Percentiles rank a stretch among this genome's conserved stretches.
phyloP scores from a whole-genome alignment of 1,284 basidiomycete genomes.

The Gomphus sp. region DNA sequence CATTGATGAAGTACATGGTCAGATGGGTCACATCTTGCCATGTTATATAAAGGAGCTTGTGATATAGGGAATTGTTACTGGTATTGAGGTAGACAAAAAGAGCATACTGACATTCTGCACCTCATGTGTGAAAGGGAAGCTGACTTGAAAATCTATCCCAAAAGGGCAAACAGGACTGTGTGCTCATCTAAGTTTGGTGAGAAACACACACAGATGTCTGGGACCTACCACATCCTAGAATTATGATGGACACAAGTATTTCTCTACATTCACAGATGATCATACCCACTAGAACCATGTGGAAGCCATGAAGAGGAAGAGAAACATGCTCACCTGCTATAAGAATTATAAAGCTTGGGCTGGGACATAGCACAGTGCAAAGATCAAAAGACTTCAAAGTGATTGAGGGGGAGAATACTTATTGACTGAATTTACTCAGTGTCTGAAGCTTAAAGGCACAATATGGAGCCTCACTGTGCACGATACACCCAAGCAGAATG shows the following conservation, averaged over 20 bases:
- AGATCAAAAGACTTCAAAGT: conserved; percentile 19
- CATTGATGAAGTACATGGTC: not conserved
- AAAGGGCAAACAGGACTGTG: conserved; percentile 24
- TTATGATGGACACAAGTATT: too few species aligned
- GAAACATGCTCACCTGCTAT: too few species aligned
- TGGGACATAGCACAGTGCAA: conserved; percentile 15
- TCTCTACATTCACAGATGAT: too few species aligned
- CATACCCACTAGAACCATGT: too few species aligned
- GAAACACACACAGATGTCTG: not conserved
- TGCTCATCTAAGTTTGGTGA: conserved; percentile 2
- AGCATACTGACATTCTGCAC: conserved; percentile 22
- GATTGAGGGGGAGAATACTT: conserved; percentile 26
- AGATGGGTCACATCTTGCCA: conserved; percentile 26
- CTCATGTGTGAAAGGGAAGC: conserved; percentile 20
- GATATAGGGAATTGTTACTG: conserved; percentile 17
- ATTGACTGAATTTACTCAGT: conserved; percentile 18
- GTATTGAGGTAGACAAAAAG: conserved; percentile 20
- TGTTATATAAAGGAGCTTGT: conserved; percentile 19
- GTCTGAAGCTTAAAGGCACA: conserved; percentile 21
- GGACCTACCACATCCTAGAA: conserved; percentile 2
- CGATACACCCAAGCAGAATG: conserved; percentile 28
- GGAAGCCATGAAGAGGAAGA: conserved; percentile 20
- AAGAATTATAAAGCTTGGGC: conserved; percentile 21
- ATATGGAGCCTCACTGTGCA: conserved; percentile 23
- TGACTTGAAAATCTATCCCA: conserved; percentile 22